phyloP scores from a whole-genome alignment of 2,329 filamentous ascomycete genomes.

The Aspergillus ruber region DNA sequence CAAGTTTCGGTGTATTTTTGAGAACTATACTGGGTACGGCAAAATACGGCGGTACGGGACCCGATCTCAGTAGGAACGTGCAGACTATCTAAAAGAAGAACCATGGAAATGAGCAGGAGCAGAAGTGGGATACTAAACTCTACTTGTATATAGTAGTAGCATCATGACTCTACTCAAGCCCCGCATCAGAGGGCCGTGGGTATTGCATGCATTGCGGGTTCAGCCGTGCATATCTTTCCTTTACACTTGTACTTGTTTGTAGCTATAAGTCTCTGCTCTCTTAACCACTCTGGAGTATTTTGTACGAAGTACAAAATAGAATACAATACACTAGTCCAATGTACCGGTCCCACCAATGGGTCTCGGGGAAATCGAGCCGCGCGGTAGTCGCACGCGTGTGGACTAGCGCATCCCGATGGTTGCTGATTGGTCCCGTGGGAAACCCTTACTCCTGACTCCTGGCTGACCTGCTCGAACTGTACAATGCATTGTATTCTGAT shows the following conservation, averaged over 20 bases:
- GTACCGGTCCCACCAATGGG: neutral
- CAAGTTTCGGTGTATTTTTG: too few relatives aligned
- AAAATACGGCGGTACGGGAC: too few relatives aligned
- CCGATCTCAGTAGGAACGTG: too few relatives aligned
- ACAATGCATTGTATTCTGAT: neutral
- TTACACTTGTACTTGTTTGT: neutral
- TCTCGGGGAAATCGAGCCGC: slow-evolving; percentile 1
- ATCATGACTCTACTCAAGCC: neutral
- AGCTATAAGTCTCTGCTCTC: neutral
- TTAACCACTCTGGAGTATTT: neutral
- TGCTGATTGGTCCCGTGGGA: neutral
- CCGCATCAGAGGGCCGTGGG: neutral
- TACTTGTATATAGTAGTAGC: too few relatives aligned
- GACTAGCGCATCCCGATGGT: neutral
- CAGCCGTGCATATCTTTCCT: neutral
- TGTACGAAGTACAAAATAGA: neutral
- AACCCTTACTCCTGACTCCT: too few relatives aligned
- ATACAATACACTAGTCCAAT: neutral
- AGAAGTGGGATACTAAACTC: neutral
- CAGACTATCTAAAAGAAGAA: neutral
- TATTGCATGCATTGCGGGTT: neutral
- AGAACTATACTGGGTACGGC: too few relatives aligned
- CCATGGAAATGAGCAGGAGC: neutral
- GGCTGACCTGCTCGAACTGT: too few relatives aligned
- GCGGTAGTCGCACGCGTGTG: neutral